Evolutionary conservation across 169 alveolate genomes (phyloP).

Genomic region (Cryptosporidium parvum): DNA sequence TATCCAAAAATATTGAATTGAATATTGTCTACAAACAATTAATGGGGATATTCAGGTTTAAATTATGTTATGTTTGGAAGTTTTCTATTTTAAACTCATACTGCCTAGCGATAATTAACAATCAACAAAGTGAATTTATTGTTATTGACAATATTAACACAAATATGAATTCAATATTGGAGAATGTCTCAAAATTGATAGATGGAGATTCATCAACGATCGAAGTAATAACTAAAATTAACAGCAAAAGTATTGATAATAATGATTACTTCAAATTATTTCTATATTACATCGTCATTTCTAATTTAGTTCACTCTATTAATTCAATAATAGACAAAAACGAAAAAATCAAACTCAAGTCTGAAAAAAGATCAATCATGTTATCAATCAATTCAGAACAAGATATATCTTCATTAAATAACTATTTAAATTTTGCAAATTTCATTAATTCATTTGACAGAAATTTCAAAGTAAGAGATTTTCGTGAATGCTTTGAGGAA

Average conservation of each 20-base stretch:
- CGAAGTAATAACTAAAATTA: background rate
- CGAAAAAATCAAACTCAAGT: background rate
- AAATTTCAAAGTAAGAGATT: background rate
- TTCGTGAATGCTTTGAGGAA: slow-evolving; percentile 12
- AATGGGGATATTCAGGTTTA: slow-evolving; percentile 11
- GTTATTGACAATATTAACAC: background rate
- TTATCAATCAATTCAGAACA: background rate
- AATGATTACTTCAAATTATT: background rate
- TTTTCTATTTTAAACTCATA: slow-evolving; percentile 5
- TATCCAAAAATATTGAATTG: background rate
- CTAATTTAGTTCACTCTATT: background rate
- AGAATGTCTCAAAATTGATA: background rate
- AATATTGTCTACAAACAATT: slow-evolving; percentile 23
- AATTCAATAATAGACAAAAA: background rate
- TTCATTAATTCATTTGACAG: background rate
- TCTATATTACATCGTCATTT: background rate
- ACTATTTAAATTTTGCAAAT: background rate
- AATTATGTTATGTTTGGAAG: background rate
- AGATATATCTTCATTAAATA: background rate
- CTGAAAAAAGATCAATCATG: background rate
- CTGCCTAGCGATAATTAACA: background rate
- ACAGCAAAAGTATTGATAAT: background rate
- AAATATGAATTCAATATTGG: slow-evolving; percentile 4
- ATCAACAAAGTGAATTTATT: background rate
- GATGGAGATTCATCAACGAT: background rate